Evolutionary conservation across 2,329 filamentous ascomycete species (phyloP), one percentile per base, ranked within the genome.

Genomic region (Penicillium sp.): DNA sequence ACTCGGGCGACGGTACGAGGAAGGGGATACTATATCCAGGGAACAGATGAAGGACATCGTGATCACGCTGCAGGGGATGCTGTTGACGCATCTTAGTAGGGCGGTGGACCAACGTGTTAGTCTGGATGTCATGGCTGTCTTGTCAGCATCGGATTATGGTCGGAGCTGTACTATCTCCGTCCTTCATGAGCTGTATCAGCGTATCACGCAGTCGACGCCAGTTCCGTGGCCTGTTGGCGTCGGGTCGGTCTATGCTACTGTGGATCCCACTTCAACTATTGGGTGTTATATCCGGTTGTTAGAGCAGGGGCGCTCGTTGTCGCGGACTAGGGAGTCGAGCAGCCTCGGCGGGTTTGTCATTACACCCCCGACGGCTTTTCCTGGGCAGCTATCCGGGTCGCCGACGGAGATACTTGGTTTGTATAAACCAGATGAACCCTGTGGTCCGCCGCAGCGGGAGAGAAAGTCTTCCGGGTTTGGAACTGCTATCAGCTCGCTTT

Each of bases 31-130:
- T 37, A 66, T 70, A 43, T 72, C 75, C 19, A 66, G 72, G 2
- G 73, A 77, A 49, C 65, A 71, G 42, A 65, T 78, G 59, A 76
- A 75, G 58, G 72, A 76, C 56, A 73, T 78, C 42, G 65, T 76
- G 31, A 74, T 74, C 52, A 68, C 65, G 33, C 64, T 78, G 2
- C 74, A 78, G 58, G 60, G 69, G 43, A 67, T 67, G 1, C 54
- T 78, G 24, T 63, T 77, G 29, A 63, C 64, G 21, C 70, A 69
- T 22, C 68, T 78, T 10, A 26, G 45, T 47, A 14, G 24, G 9
- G 16, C 45, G 22, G 68, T 70, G 4, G 64, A 59, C 47, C 68
- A 72, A 31, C 68, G 72, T 47, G 63, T 60, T 10, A 62, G 65
- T 3, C 49, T 74, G 6, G 70, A 78, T 54, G 71, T 71, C 27